These are phyloP conservation scores for Neurospora sp. DNA, from an alignment of 495 filamentous ascomycete species.

Conservation along the genomic window DNA sequence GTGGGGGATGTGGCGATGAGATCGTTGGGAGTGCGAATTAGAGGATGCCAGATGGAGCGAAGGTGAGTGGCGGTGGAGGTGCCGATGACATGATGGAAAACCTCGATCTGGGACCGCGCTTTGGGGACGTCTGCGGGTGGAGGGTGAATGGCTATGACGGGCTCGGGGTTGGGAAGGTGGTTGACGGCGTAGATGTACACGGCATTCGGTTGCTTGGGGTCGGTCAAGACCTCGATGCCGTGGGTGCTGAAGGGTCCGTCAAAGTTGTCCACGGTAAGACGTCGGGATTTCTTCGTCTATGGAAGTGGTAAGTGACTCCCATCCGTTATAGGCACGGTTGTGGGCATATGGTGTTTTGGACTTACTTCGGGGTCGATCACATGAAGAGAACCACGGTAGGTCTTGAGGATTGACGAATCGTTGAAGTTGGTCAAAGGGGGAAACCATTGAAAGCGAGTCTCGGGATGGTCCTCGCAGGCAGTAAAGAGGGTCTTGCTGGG, in stretches of 20 bases:
- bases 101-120: constrained; percentile 40
- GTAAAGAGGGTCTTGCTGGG: constrained; percentile 42
- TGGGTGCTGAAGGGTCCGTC: constrained; percentile 46
- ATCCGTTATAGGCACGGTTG: background rate
- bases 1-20: constrained; percentile 37
- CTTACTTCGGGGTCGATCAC: constrained; percentile 45
- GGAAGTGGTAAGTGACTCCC: background rate
- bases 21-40: constrained; percentile 53
- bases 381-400: constrained; percentile 38
- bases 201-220: constrained; percentile 30
- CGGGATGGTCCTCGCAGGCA: constrained; percentile 41
- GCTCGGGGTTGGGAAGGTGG: constrained; percentile 31
- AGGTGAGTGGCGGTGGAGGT: constrained; percentile 21
- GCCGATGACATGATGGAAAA: constrained; percentile 44
- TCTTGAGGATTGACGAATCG: constrained; percentile 15
- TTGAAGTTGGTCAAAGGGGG: constrained; percentile 38
- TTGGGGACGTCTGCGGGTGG: constrained; percentile 8
- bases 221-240: constrained; percentile 47
- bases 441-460: constrained; percentile 45
- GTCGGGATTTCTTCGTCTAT: constrained; percentile 41
- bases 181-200: constrained; percentile 56
- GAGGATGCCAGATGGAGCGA: constrained; percentile 36
- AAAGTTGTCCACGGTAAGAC: constrained; percentile 43
- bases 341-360: background rate
- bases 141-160: background rate